Conservation (phyloP, 257 asterid species). For the Nicotiana otophora region DNA sequence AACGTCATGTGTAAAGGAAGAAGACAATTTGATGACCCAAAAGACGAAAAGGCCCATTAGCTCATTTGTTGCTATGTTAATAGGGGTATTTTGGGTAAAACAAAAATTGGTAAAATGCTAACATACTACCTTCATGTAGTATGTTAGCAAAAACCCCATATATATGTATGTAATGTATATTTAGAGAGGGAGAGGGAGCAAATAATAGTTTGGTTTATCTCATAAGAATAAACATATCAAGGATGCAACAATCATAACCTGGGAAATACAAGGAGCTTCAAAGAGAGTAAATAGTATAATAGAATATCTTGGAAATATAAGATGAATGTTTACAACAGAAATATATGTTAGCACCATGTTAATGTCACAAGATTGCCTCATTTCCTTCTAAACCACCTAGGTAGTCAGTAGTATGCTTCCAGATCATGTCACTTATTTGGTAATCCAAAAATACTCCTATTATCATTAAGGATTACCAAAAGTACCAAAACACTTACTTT, state of each 20-base stretch:
- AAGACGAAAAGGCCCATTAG: too few species aligned
- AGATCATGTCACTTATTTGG: neutral
- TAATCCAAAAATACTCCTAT: neutral
- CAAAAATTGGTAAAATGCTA: too few species aligned
- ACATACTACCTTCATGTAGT: too few species aligned
- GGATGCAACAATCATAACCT: neutral
- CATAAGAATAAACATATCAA: neutral
- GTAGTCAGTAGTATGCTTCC: neutral
- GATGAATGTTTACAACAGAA: neutral
- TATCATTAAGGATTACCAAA: neutral
- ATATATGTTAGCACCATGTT: neutral
- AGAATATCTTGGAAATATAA: neutral
- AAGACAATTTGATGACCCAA: neutral
- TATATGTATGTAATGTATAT: too few species aligned
- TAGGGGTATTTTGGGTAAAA: too few species aligned
- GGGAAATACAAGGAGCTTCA: neutral
- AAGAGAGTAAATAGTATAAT: neutral
- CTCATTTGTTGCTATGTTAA: too few species aligned
- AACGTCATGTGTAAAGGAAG: neutral
- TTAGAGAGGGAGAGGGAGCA: too few species aligned
- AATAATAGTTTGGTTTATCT: neutral
- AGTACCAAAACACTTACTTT: neutral
- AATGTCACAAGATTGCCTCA: neutral
- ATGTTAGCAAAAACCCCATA: too few species aligned
- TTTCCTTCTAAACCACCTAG: neutral